Conservation (phyloP, 2,329 filamentous ascomycete genomes). For the Fusarium zealandicum region DNA sequence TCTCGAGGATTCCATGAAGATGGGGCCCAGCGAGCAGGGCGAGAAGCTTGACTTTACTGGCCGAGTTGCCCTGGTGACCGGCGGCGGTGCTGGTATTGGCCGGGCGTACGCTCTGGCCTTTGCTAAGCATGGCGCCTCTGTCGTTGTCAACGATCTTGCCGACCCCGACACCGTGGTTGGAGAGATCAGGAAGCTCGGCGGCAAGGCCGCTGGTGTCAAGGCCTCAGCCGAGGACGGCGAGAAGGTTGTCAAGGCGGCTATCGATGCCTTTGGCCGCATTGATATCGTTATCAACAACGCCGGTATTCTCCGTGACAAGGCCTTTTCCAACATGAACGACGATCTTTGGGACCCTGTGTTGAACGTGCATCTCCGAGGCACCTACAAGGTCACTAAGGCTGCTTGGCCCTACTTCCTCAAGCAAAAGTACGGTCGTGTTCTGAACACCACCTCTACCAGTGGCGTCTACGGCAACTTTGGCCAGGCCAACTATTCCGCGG, state of each 20-base stretch:
- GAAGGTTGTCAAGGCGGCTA: conserved; percentile 86
- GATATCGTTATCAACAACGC: conserved; percentile 98
- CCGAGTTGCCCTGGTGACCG: conserved; percentile 86
- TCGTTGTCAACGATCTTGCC: conserved; percentile 95
- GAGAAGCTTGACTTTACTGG: conserved; percentile 82
- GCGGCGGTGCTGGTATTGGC: conserved; percentile 88
- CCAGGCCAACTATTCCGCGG: conserved; percentile 95
- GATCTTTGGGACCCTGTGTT: conserved; percentile 90
- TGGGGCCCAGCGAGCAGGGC: conserved; percentile 74
- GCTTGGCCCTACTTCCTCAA: conserved; percentile 98
- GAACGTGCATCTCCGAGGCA: conserved; percentile 91
- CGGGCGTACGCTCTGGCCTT: conserved; percentile 90
- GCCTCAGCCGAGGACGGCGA: conserved; percentile 94
- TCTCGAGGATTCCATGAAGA: conserved; percentile 82
- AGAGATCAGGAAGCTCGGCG: conserved; percentile 90
- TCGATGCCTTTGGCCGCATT: conserved; percentile 91
- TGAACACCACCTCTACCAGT: conserved; percentile 96
- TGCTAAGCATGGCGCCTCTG: conserved; percentile 79
- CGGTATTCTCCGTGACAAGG: conserved; percentile 96
- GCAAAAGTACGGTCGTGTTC: conserved; percentile 96
- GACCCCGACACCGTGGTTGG: conserved; percentile 90
- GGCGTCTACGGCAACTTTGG: conserved; percentile 99
- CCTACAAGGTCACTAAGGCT: conserved; percentile 96
- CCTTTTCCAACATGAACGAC: conserved; percentile 97
- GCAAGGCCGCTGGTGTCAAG: conserved; percentile 91